These are phyloP conservation scores for Trichoderma pleuroti DNA, from an alignment of 2,329 filamentous ascomycete genomes.

Conservation along the genomic window DNA sequence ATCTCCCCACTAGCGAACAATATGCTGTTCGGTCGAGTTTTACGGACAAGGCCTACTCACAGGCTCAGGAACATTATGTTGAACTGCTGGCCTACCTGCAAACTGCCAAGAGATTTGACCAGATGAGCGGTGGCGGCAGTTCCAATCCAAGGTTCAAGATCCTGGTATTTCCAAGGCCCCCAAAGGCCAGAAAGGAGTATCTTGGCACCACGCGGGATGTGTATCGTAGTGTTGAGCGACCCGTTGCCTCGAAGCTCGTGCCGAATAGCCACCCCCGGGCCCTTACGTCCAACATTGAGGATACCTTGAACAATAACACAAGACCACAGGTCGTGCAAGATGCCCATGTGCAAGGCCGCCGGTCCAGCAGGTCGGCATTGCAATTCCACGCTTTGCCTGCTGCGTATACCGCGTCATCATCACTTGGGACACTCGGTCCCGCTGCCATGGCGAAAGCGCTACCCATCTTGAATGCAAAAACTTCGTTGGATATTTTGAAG, in stretches of 20 bases:
- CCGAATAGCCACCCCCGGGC: not conserved
- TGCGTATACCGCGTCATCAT: not conserved
- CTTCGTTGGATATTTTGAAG: conserved; percentile 68
- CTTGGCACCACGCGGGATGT: not conserved
- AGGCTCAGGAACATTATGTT: conserved; percentile 70
- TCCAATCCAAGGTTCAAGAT: conserved; percentile 44
- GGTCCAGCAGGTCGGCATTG: not conserved
- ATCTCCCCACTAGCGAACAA: not conserved
- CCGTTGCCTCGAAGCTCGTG: not conserved
- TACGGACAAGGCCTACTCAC: conserved; percentile 64
- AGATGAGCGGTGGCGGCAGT: conserved; percentile 37
- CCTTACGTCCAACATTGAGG: conserved; percentile 7
- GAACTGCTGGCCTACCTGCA: conserved; percentile 66
- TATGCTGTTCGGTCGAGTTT: conserved; percentile 42
- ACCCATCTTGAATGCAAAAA: conserved; percentile 54
- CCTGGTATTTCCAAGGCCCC: conserved; percentile 54
- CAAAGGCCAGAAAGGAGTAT: conserved; percentile 30
- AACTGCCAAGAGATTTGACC: conserved; percentile 50
- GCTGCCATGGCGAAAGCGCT: conserved; percentile 29
- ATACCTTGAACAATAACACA: not conserved
- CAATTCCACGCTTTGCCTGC: not conserved
- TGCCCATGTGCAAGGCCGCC: not conserved
- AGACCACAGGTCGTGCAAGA: not conserved
- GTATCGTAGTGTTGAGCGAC: not conserved
- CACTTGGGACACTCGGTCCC: not conserved